A percentile compares a stretch with the other conserved stretches of the same genome.
Evolutionary conservation across 73 alveolate genomes (phyloP).

Genomic region (Tetrahymena malaccensis): DNA sequence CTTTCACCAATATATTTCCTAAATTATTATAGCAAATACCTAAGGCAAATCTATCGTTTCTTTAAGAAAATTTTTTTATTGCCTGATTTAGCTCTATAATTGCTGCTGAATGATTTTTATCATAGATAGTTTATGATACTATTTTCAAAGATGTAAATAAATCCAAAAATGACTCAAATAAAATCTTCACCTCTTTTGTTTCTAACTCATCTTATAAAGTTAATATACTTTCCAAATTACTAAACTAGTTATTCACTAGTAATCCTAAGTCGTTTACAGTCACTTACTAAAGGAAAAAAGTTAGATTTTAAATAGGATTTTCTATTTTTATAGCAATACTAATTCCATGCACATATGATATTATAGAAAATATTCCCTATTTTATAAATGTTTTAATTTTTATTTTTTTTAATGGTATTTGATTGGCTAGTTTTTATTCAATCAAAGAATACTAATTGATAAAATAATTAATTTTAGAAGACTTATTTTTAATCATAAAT

Average conservation of each 20-base stretch:
- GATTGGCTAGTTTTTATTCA: too few relatives aligned
- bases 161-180: not conserved
- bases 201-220: not conserved
- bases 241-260: not conserved
- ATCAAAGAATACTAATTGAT: too few relatives aligned
- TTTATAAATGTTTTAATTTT: too few relatives aligned
- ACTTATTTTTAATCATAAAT: too few relatives aligned
- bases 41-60: not conserved
- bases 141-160: not conserved
- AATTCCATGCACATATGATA: not conserved
- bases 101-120: not conserved
- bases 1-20: not conserved
- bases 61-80: not conserved
- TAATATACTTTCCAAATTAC: not conserved
- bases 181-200: not conserved
- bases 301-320: not conserved
- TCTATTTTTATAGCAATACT: not conserved
- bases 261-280: not conserved
- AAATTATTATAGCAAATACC: not conserved
- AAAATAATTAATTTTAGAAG: too few relatives aligned
- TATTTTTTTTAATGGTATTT: too few relatives aligned
- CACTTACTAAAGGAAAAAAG: not conserved
- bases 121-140: not conserved
- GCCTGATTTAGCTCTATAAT: not conserved
- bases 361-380: not conserved